A percentile compares a stretch with the other conserved stretches of the same genome.
Evolutionary conservation across 176 grass and related monocot genomes (phyloP).

Genomic region (Lolium perenne): DNA sequence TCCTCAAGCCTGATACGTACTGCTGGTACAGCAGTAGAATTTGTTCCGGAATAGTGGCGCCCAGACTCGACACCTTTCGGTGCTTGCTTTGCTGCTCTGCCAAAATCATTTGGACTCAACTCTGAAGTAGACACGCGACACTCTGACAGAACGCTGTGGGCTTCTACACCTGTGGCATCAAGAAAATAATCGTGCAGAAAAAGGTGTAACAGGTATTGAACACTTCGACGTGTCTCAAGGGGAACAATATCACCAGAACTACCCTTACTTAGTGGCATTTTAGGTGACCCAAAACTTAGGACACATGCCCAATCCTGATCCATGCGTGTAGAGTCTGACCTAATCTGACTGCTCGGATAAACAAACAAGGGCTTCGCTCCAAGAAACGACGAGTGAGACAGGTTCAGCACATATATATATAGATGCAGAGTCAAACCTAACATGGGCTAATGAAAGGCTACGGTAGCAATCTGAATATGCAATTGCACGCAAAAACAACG

Average conservation of each 20-base stretch:
- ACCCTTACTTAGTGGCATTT: background rate
- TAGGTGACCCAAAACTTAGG: slow-evolving; percentile 22
- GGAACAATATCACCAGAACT: background rate
- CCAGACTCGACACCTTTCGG: slow-evolving; percentile 19
- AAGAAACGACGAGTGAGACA: slow-evolving; percentile 8
- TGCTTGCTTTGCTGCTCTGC: slow-evolving; percentile 42
- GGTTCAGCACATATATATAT: background rate
- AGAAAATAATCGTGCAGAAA: slow-evolving; percentile 36
- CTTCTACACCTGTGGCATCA: slow-evolving; percentile 26
- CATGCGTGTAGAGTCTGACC: slow-evolving; percentile 38
- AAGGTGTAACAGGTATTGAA: background rate
- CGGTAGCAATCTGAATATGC: background rate
- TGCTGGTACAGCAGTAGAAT: background rate
- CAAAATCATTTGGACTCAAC: slow-evolving; percentile 30
- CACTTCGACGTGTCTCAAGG: background rate
- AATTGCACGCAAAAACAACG: background rate
- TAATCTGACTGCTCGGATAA: slow-evolving; percentile 28
- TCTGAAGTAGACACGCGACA: too few relatives aligned
- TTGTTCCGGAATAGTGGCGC: slow-evolving; percentile 18
- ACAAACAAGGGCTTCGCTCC: slow-evolving; percentile 12
- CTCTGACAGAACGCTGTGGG: background rate
- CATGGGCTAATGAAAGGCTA: background rate
- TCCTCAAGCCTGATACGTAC: slow-evolving; percentile 14
- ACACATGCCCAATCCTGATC: slow-evolving; percentile 34
- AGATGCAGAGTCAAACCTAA: slow-evolving; percentile 46